These are phyloP conservation scores for Phlegmacium glaucopus DNA, from an alignment of 768 basidiomycete species.

Conservation along the genomic window DNA sequence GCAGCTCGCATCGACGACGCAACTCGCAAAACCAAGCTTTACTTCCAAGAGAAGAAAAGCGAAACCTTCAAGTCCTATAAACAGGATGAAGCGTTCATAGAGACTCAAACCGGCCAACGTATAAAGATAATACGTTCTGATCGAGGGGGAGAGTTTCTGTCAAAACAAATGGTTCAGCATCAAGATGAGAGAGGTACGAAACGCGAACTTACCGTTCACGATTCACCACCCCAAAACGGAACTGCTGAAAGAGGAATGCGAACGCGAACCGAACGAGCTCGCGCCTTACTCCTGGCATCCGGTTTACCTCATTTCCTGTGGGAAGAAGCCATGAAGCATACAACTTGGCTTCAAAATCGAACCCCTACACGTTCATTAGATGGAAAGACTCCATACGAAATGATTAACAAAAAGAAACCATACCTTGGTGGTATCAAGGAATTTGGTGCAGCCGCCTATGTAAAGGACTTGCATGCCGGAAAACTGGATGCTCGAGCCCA, in stretches of 20 bases:
- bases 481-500: slow-evolving; percentile 16
- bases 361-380: slow-evolving; percentile 19
- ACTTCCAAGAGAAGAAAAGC: slow-evolving; percentile 14
- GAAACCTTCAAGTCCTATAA: slow-evolving; percentile 5
- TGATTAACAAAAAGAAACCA: slow-evolving; percentile 16
- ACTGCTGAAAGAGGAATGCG: too few species aligned
- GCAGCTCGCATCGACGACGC: slow-evolving; percentile 24
- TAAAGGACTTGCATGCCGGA: slow-evolving; percentile 17
- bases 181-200: too few species aligned
- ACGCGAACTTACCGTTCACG: too few species aligned
- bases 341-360: slow-evolving; percentile 26
- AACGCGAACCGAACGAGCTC: slow-evolving; percentile 12
- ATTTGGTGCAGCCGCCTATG: slow-evolving; percentile 20
- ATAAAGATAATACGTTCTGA: too few species aligned
- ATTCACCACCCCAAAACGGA: too few species aligned
- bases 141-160: too few species aligned
- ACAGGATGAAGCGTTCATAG: too few species aligned
- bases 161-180: too few species aligned
- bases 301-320: not conserved
- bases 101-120: too few species aligned
- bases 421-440: slow-evolving; percentile 19
- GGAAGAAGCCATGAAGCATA: slow-evolving; percentile 9
- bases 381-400: slow-evolving; percentile 21
- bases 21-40: slow-evolving; percentile 1
- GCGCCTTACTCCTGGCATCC: slow-evolving; percentile 28